phyloP scores from a whole-genome alignment of 495 filamentous ascomycete genomes.

The Penicillium macrosclerotiorum region DNA sequence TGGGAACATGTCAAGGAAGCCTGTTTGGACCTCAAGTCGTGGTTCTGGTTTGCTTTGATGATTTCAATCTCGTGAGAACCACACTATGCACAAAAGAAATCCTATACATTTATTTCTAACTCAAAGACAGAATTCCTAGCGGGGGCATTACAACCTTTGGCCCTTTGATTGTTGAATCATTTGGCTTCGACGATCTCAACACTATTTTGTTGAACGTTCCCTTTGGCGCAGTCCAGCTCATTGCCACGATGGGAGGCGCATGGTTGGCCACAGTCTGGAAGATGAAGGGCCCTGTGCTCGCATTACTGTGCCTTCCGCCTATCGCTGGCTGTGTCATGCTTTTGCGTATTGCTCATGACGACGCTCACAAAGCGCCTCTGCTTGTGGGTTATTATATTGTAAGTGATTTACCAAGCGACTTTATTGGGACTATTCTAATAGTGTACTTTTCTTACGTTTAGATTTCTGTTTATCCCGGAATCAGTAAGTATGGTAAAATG shows the following conservation, averaged over 20 bases:
- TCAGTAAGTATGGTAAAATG: constrained; percentile 32
- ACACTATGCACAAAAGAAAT: neutral
- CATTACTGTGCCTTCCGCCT: constrained; percentile 53
- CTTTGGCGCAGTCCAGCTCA: constrained; percentile 58
- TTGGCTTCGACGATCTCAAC: constrained; percentile 57
- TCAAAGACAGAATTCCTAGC: constrained; percentile 50
- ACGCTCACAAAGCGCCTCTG: constrained; percentile 44
- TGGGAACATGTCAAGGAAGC: constrained; percentile 64
- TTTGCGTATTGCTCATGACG: constrained; percentile 45
- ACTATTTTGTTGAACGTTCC: constrained; percentile 67
- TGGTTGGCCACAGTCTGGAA: constrained; percentile 51
- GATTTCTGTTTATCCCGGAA: constrained; percentile 58
- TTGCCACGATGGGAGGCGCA: constrained; percentile 57
- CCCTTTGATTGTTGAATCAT: constrained; percentile 60
- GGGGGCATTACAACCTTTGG: constrained; percentile 64
- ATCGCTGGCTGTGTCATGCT: constrained; percentile 57
- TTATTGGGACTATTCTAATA: neutral
- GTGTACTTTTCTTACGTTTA: constrained; percentile 17
- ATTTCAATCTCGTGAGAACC: constrained; percentile 43
- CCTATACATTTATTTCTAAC: constrained; percentile 18
- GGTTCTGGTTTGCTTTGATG: constrained; percentile 64
- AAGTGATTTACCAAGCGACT: constrained; percentile 6
- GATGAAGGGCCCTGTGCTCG: constrained; percentile 56
- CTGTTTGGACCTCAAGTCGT: constrained; percentile 62
- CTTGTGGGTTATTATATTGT: constrained; percentile 59